These are phyloP conservation scores for Pezizomycotina sp. DNA, from an alignment of 2,329 filamentous ascomycete species.

Conservation along the genomic window DNA sequence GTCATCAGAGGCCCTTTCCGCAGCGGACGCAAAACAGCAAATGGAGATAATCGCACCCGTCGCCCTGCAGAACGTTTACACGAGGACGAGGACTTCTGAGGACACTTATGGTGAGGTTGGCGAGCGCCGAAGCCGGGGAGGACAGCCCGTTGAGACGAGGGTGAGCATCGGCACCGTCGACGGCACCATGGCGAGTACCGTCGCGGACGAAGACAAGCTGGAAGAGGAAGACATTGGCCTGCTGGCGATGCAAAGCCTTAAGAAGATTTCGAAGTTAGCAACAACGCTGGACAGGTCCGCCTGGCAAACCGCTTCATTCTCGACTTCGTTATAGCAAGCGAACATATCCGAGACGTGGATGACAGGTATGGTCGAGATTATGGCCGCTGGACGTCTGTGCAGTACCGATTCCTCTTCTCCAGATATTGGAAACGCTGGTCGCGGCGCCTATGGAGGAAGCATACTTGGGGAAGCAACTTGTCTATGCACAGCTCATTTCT, in stretches of 20 bases:
- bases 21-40: conserved; percentile 62
- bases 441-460: conserved; percentile 52
- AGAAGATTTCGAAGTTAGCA: conserved; percentile 68
- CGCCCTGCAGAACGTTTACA: conserved; percentile 70
- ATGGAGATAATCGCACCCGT: conserved; percentile 65
- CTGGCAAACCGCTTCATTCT: conserved; percentile 57
- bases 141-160: conserved; percentile 29
- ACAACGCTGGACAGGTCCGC: conserved; percentile 67
- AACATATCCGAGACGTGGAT: conserved; percentile 50
- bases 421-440: conserved; percentile 59
- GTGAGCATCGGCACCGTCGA: conserved; percentile 60
- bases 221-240: conserved; percentile 79
- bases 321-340: conserved; percentile 51
- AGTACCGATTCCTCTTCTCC: conserved; percentile 82
- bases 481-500: conserved; percentile 61
- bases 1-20: conserved; percentile 57
- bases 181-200: conserved; percentile 57
- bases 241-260: conserved; percentile 68
- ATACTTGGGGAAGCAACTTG: conserved; percentile 54
- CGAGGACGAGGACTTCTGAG: conserved; percentile 28
- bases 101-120: conserved; percentile 49
- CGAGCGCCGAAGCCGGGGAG: conserved; percentile 40
- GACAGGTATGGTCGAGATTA: conserved; percentile 60
- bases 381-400: conserved; percentile 80
- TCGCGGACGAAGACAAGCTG: conserved; percentile 71